phyloP scores from a whole-genome alignment of 352 stramenopile species.

The Phytophthora citricola region DNA sequence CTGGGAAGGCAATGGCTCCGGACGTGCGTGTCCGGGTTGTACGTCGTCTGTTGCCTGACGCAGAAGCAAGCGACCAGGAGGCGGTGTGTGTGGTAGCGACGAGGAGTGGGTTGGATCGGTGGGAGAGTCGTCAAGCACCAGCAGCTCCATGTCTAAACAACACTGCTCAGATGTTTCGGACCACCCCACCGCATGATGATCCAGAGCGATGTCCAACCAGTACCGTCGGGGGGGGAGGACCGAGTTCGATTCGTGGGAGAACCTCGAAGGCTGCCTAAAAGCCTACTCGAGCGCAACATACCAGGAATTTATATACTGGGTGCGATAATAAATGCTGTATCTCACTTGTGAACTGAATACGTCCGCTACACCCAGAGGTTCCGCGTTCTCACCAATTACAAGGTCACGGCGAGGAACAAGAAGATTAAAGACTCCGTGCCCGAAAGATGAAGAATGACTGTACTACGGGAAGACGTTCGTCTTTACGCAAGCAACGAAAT shows the following conservation, averaged over 20 bases:
- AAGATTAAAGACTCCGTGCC: neutral
- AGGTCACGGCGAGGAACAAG: slow-evolving; percentile 6
- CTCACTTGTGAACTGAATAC: neutral
- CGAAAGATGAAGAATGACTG: neutral
- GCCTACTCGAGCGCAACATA: neutral
- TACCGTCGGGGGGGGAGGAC: no score
- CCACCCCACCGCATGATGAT: neutral
- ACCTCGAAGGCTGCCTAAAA: neutral
- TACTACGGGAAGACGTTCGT: slow-evolving; percentile 19
- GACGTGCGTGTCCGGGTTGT: neutral
- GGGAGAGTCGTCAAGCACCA: neutral
- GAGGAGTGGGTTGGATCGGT: neutral
- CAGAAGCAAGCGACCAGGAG: neutral
- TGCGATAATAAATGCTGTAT: no score
- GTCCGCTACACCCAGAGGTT: slow-evolving; percentile 6
- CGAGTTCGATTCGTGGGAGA: neutral
- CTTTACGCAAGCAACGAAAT: slow-evolving; percentile 14
- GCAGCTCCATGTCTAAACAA: neutral
- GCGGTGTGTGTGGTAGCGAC: neutral
- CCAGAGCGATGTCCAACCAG: neutral
- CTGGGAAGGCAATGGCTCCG: neutral
- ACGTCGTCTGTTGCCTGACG: no score
- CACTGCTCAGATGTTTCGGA: neutral
- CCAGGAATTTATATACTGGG: neutral
- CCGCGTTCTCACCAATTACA: slow-evolving; percentile 17